Conservation (phyloP, 805 yeast genomes). For the Saccharomycopsis vini region DNA sequence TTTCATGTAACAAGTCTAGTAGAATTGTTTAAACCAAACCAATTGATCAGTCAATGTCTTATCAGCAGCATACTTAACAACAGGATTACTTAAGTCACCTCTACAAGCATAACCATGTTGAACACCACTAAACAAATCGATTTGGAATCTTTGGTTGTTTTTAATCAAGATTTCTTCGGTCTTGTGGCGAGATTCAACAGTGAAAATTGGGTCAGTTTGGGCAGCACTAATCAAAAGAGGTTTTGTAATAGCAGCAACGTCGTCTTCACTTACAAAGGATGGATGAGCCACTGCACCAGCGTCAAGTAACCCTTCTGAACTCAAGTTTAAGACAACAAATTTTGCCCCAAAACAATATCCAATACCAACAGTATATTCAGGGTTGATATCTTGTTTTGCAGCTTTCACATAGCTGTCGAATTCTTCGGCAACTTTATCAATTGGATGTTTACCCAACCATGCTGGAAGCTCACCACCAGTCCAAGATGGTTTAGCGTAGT, state of each 20-base stretch:
- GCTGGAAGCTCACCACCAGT: neutral
- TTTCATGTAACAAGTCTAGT: too few species aligned
- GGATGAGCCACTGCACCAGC: slow-evolving; percentile 83
- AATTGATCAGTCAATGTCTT: too few species aligned
- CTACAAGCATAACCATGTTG: slow-evolving; percentile 74
- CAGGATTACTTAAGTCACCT: slow-evolving; percentile 47
- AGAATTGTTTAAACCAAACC: too few species aligned
- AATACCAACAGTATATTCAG: slow-evolving; percentile 33
- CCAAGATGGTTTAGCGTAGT: slow-evolving; percentile 17
- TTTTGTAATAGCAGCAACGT: slow-evolving; percentile 47
- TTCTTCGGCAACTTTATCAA: neutral
- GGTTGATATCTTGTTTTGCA: neutral
- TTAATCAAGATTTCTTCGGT: slow-evolving; percentile 52
- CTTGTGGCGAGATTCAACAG: slow-evolving; percentile 51
- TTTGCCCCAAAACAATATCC: slow-evolving; percentile 88
- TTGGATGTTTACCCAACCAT: neutral
- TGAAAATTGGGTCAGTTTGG: slow-evolving; percentile 55
- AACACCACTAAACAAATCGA: slow-evolving; percentile 54
- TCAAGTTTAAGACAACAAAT: slow-evolving; percentile 36
- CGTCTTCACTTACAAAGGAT: slow-evolving; percentile 57
- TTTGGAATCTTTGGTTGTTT: slow-evolving; percentile 46
- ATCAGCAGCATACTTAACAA: slow-evolving; percentile 5
- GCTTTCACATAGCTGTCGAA: neutral
- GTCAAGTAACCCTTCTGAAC: slow-evolving; percentile 32
- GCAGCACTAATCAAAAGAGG: slow-evolving; percentile 73